Conservation (phyloP, 23 red algal species). For the Porphyridium purpureum region DNA sequence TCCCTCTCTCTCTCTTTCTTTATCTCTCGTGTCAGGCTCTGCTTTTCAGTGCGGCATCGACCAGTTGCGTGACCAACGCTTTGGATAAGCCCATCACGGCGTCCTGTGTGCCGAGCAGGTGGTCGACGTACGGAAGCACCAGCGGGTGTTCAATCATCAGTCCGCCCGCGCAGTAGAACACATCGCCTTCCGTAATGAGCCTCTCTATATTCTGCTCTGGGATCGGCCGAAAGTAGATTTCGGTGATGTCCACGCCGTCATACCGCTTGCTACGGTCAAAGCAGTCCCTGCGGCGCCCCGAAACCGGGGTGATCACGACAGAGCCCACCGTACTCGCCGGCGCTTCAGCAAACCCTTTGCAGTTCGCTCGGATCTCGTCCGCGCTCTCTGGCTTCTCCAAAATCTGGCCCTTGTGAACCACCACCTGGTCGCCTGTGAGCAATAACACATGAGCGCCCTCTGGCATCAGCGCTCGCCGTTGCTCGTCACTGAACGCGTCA, state of each 20-base stretch:
- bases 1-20: too few relatives aligned
- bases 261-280: too few relatives aligned
- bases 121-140: background rate
- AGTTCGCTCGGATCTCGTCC: constrained; percentile 7
- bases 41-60: background rate
- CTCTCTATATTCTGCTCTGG: constrained; percentile 7
- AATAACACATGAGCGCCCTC: constrained; percentile 6
- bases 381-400: constrained; percentile 19
- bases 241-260: constrained; percentile 14
- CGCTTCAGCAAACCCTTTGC: constrained; percentile 5
- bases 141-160: constrained; percentile 31
- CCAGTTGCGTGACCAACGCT: background rate
- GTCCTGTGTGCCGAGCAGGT: background rate
- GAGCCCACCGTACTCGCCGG: constrained; percentile 26
- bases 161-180: constrained; percentile 26
- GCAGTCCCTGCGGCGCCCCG: background rate
- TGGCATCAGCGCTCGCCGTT: background rate
- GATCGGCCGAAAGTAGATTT: constrained; percentile 29
- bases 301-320: constrained; percentile 13
- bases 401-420: constrained; percentile 20
- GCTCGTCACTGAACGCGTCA: background rate
- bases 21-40: too few relatives aligned
- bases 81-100: constrained; percentile 1
- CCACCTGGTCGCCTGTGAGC: constrained; percentile 39
- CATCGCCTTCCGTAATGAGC: constrained; percentile 24